Evolutionary conservation across 2,329 filamentous ascomycete species (phyloP), one percentile per base, ranked within the genome.

Genomic region (Alternaria triticina): DNA sequence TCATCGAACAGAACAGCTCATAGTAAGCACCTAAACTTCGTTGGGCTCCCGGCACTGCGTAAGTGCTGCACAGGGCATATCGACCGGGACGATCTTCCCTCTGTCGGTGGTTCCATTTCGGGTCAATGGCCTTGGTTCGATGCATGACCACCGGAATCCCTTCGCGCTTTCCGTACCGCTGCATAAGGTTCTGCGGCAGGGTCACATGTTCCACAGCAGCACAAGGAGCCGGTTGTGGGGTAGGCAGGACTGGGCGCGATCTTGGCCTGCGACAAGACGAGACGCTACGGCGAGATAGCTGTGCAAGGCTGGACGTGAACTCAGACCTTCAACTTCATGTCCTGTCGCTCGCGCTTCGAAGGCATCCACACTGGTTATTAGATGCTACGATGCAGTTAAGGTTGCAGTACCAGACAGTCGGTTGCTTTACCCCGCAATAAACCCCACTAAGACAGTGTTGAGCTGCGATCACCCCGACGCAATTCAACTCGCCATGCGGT

Each of bases 381-480:
- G 15, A 43, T 23, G 55, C 33, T 33, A 23, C 46, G 9, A 20
- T 40, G 43, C 22, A 51, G 11, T 50, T 25, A 46, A 40, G 45
- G 50, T 58, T 61, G 30, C 58, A 45, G 50, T 66, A 57, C 64
- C 65, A 58, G 46, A 43, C 40, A n/a, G 44, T 20, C 47, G 60
- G 67, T 61, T 59, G 54, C 55, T 62, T 57, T 67, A 75, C 74
- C 74, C 74, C 74, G 74, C 74, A 73, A 69, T 67, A 52, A 65
- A 67, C 17, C 54, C 49, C 54, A 50, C 67, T 72, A 59, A 63
- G 68, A 65, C 43, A 65, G 70, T 68, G 66, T 70, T 71, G 71
- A 70, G 62, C 40, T 61, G 13, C 51, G 47, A 46, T 47, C 23
- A 44, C 30, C 36, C 51, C 55, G 64, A 63, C 62, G 43, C 40